These are phyloP conservation scores for Sordaria brevicollis DNA, from an alignment of 495 filamentous ascomycete genomes.

Conservation along the genomic window DNA sequence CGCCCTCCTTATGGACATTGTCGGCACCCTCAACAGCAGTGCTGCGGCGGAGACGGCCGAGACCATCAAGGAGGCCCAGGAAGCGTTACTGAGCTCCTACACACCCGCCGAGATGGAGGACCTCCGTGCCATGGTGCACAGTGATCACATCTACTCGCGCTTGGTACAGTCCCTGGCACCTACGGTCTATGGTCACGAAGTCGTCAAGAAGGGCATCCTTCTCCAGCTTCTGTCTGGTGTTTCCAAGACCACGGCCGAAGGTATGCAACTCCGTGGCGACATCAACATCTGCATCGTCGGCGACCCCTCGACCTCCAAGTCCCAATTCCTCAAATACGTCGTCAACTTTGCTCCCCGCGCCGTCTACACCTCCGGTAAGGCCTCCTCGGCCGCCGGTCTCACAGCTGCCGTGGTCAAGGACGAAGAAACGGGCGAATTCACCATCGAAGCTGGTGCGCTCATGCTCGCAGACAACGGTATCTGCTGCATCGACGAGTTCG, in stretches of 20 bases:
- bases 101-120: conserved; percentile 81
- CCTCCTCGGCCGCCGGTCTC: conserved; percentile 93
- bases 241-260: conserved; percentile 79
- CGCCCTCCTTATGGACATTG: conserved; percentile 50
- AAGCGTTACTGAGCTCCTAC: conserved; percentile 74
- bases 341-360: conserved; percentile 91
- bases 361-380: conserved; percentile 97
- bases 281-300: conserved; percentile 99
- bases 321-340: conserved; percentile 97
- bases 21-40: conserved; percentile 69
- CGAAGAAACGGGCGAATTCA: conserved; percentile 96
- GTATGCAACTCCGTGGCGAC: conserved; percentile 88
- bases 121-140: conserved; percentile 84
- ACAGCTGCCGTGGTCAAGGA: conserved; percentile 97
- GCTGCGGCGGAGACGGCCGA: conserved; percentile 49
- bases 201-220: conserved; percentile 94
- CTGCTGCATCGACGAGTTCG: conserved; percentile 98
- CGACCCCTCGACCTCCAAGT: conserved; percentile 96
- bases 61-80: conserved; percentile 75
- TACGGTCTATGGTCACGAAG: conserved; percentile 93
- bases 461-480: conserved; percentile 98
- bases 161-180: conserved; percentile 92
- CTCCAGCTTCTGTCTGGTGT: conserved; percentile 92
- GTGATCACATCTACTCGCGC: conserved; percentile 87
- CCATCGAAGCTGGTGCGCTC: conserved; percentile 94